These are phyloP conservation scores for Polymyxa betae DNA, from an alignment of 208 protist genomes.

Conservation along the genomic window DNA sequence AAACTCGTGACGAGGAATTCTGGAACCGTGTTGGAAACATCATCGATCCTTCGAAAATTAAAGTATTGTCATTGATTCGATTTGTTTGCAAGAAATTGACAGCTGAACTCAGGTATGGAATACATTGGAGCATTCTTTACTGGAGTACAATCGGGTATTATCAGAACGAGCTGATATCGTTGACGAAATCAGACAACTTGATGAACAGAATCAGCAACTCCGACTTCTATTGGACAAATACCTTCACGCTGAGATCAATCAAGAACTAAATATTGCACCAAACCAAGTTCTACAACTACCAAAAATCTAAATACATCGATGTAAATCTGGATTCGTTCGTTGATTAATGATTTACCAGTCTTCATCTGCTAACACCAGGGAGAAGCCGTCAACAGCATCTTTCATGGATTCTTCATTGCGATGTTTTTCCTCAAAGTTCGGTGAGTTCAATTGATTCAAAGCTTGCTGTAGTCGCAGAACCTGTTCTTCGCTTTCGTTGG, in stretches of 20 bases:
- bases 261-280: conserved; percentile 53
- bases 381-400: too few species aligned
- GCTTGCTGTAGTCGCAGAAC: too few species aligned
- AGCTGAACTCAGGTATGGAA: conserved; percentile 59
- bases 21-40: neutral
- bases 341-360: too few species aligned
- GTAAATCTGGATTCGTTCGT: too few species aligned
- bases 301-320: neutral
- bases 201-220: conserved; percentile 88
- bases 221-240: conserved; percentile 85
- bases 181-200: conserved; percentile 80
- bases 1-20: conserved; percentile 34
- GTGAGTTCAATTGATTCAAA: too few species aligned
- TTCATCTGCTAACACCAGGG: too few species aligned
- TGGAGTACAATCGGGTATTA: conserved; percentile 84
- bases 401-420: too few species aligned
- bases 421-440: too few species aligned
- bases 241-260: conserved; percentile 76
- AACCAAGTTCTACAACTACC: conserved; percentile 47
- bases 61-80: neutral
- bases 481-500: too few species aligned
- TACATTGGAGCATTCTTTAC: conserved; percentile 82
- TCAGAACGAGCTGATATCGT: conserved; percentile 83
- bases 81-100: neutral
- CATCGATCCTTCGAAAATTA: conserved; percentile 36